Conservation (phyloP, 1,284 basidiomycete genomes). For the Microbotryum silenes-acaulis region DNA sequence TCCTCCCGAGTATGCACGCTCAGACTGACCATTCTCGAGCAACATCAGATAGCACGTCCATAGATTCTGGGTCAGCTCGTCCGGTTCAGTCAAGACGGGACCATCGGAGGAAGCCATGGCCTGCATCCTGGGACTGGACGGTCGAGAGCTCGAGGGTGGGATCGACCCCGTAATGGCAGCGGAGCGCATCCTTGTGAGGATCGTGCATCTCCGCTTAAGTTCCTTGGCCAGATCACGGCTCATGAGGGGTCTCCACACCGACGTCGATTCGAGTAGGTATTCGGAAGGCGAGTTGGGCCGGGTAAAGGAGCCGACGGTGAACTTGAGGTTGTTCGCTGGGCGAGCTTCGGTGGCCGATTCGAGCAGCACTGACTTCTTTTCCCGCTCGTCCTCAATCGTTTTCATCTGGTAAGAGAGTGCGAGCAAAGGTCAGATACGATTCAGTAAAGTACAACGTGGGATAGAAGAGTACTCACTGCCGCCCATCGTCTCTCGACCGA, state of each 20-base stretch:
- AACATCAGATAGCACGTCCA: constrained; percentile 45
- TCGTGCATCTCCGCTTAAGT: constrained; percentile 27
- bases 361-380: constrained; percentile 31
- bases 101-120: constrained; percentile 14
- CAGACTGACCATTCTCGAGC: constrained; percentile 44
- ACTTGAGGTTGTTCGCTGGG: constrained; percentile 20
- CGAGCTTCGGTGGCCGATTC: constrained; percentile 26
- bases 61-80: constrained; percentile 38
- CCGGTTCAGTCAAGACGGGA: constrained; percentile 19
- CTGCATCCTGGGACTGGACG: constrained; percentile 23
- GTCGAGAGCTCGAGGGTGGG: constrained; percentile 20
- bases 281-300: constrained; percentile 20
- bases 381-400: constrained; percentile 37
- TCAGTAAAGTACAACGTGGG: neutral
- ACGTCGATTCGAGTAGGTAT: constrained; percentile 1
- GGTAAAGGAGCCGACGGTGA: constrained; percentile 17
- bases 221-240: constrained; percentile 26
- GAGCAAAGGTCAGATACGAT: constrained; percentile 10
- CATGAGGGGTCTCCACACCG: constrained; percentile 25
- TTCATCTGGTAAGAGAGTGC: constrained; percentile 31
- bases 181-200: constrained; percentile 20
- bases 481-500: constrained; percentile 33
- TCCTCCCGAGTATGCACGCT: neutral
- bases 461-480: constrained; percentile 27
- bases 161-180: constrained; percentile 10